phyloP scores from a whole-genome alignment of 805 yeast species.

The Ogataea ramenticola region DNA sequence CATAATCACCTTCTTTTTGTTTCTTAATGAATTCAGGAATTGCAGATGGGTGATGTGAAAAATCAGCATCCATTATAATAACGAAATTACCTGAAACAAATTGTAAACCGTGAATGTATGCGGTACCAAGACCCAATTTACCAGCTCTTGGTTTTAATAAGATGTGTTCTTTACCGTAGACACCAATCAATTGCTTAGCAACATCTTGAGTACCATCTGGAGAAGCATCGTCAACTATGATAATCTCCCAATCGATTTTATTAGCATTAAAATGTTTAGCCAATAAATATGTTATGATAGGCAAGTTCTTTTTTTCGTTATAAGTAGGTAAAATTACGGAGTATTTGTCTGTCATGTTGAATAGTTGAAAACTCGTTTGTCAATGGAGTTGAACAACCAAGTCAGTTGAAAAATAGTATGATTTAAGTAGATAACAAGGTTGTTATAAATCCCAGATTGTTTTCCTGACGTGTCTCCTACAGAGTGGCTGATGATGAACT shows the following conservation, averaged over 20 bases:
- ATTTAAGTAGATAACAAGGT: too few species aligned
- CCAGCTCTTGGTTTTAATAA: conserved; percentile 68
- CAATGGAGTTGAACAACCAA: too few species aligned
- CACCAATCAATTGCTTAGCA: conserved; percentile 49
- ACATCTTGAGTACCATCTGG: conserved; percentile 79
- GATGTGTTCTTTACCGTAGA: conserved; percentile 55
- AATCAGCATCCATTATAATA: conserved; percentile 79
- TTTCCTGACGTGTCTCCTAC: too few species aligned
- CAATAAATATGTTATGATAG: conserved; percentile 61
- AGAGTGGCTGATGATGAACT: too few species aligned
- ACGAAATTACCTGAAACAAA: conserved; percentile 68
- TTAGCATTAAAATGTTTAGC: conserved; percentile 56
- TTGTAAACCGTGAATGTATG: conserved; percentile 71
- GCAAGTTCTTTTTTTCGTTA: conserved; percentile 63
- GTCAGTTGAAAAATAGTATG: too few species aligned
- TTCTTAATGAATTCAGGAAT: conserved; percentile 67
- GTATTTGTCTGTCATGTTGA: conserved; percentile 40
- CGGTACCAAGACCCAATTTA: conserved; percentile 73
- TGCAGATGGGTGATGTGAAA: conserved; percentile 75
- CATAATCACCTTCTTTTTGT: conserved; percentile 45
- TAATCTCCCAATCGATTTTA: conserved; percentile 64
- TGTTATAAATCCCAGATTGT: too few species aligned
- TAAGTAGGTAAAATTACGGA: conserved; percentile 73
- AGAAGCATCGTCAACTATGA: conserved; percentile 72
- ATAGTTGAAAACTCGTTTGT: too few species aligned